Evolutionary conservation across 805 yeast species (phyloP).

Genomic region (Saccharomycopsis selenospora): DNA sequence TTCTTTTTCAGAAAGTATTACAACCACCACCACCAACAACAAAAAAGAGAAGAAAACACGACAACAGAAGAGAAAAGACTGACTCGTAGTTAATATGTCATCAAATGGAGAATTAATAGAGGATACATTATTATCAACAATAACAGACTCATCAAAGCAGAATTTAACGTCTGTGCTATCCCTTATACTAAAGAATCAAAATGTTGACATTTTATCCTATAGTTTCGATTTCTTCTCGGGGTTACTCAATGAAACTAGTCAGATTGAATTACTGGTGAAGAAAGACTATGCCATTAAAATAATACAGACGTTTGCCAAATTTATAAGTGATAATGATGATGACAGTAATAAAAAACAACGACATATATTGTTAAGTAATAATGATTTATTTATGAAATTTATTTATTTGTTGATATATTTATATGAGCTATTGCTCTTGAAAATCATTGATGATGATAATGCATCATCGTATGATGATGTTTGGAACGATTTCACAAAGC

Average conservation of each 20-base stretch:
- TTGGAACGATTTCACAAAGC: constrained; percentile 5
- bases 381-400: constrained; percentile 1
- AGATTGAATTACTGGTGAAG: not conserved
- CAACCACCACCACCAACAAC: no score
- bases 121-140: no score
- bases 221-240: constrained; percentile 7
- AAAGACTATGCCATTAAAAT: not conserved
- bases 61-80: no score
- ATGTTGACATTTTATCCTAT: constrained; percentile 4
- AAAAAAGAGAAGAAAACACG: no score
- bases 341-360: not conserved
- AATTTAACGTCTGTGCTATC: no score
- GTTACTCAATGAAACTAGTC: not conserved
- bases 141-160: no score
- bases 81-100: no score
- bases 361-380: not conserved
- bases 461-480: not conserved
- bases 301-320: constrained; percentile 1
- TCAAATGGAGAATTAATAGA: no score
- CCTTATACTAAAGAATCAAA: not conserved
- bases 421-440: constrained; percentile 3
- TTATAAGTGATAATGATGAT: not conserved
- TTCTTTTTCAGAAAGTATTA: no score
- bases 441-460: not conserved
- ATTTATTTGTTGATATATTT: constrained; percentile 6